Evolutionary conservation across 2,329 filamentous ascomycete genomes (phyloP).

Genomic region (Xylariaceae sp.): DNA sequence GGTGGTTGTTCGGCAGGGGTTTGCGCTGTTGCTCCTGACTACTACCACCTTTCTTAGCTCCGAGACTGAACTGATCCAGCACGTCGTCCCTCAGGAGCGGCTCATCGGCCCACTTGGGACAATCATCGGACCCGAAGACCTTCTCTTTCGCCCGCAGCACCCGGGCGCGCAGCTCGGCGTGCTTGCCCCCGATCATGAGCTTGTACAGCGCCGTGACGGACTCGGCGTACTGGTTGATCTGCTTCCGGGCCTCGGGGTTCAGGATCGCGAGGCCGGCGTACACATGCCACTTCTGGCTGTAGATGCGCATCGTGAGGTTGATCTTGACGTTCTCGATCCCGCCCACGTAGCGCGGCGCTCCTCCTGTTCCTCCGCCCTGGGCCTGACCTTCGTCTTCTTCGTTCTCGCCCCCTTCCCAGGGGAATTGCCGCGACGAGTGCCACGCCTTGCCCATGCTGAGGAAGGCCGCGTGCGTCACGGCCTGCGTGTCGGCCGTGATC

Average conservation of each 20-base stretch:
- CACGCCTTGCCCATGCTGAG: conserved; percentile 96
- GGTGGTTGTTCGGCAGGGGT: conserved; percentile 82
- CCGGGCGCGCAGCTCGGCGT: conserved; percentile 65
- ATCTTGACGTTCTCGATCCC: conserved; percentile 99
- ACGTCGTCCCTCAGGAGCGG: conserved; percentile 76
- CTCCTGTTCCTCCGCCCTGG: too few relatives aligned
- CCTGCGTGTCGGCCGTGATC: conserved; percentile 97
- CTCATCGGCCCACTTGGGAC: conserved; percentile 51
- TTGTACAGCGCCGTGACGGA: conserved; percentile 94
- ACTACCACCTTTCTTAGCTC: too few relatives aligned
- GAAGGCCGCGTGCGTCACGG: conserved; percentile 95
- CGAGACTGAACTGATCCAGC: conserved; percentile 82
- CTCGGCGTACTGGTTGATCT: conserved; percentile 90
- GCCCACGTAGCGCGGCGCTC: conserved; percentile 91
- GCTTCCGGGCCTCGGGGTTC: conserved; percentile 84
- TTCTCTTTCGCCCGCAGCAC: conserved; percentile 61
- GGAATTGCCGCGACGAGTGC: conserved; percentile 92
- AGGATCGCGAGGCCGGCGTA: conserved; percentile 96
- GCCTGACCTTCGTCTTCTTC: too few relatives aligned
- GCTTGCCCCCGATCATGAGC: conserved; percentile 85
- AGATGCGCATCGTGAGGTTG: conserved; percentile 95
- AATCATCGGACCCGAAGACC: conserved; percentile 56
- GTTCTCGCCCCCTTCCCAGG: conserved; percentile 94
- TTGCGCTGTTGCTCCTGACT: too few relatives aligned
- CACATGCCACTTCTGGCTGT: conserved; percentile 98